phyloP scores from a whole-genome alignment of 208 protist genomes.

The Porcisia deanei region DNA sequence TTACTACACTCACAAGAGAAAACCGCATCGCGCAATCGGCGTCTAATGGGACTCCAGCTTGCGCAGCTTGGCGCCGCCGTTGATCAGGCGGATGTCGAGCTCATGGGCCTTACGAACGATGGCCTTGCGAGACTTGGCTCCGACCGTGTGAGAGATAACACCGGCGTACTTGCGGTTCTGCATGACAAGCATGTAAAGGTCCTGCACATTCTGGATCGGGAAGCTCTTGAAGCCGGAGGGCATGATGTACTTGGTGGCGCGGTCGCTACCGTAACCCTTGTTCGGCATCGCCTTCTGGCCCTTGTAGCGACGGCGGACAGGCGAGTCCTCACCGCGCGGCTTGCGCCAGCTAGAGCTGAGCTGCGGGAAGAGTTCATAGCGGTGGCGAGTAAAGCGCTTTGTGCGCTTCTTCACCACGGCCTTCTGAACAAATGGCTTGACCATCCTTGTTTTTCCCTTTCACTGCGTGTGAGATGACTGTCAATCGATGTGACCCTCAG shows the following conservation, averaged over 20 bases:
- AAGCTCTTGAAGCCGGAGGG: constrained; percentile 98
- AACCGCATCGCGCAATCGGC: not conserved
- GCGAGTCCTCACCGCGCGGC: constrained; percentile 99
- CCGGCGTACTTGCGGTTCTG: constrained; percentile 99
- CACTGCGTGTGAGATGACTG: constrained; percentile 24
- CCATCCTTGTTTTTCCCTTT: constrained; percentile 61
- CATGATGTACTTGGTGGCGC: constrained; percentile 95
- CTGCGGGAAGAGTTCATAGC: constrained; percentile 94
- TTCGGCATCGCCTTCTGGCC: constrained; percentile 97
- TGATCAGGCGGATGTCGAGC: constrained; percentile 98
- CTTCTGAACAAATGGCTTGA: constrained; percentile 92
- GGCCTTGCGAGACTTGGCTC: constrained; percentile 94
- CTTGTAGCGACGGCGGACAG: constrained; percentile 97
- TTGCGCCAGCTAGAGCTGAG: constrained; percentile 97
- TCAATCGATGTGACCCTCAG: not conserved
- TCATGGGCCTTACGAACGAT: constrained; percentile 98
- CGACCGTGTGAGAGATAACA: constrained; percentile 97
- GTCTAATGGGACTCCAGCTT: constrained; percentile 79
- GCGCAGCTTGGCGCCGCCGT: constrained; percentile 95
- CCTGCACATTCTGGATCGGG: constrained; percentile 94
- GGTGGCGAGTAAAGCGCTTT: constrained; percentile 97
- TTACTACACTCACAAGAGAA: constrained; percentile 1
- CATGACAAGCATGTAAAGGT: constrained; percentile 99
- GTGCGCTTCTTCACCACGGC: constrained; percentile 98
- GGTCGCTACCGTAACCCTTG: constrained; percentile 99